Evolutionary conservation across 176 grass and related monocot genomes (phyloP).

Genomic region (Themeda triandra): DNA sequence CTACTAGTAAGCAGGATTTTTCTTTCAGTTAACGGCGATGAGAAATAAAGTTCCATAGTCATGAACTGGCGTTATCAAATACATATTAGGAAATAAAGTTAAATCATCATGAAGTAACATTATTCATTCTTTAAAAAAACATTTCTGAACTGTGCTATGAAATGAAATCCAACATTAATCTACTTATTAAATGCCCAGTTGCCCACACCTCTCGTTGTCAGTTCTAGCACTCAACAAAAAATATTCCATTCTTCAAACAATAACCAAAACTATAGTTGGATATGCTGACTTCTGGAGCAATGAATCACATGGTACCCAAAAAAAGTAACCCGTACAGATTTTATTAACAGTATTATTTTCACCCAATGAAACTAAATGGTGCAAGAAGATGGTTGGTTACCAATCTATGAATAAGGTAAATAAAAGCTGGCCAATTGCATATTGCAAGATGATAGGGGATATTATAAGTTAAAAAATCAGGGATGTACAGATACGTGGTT

Average conservation of each 20-base stretch:
- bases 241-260: constrained; percentile 16
- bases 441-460: background rate
- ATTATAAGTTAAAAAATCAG: constrained; percentile 4
- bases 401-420: constrained; percentile 10
- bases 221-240: background rate
- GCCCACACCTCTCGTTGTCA: constrained; percentile 14
- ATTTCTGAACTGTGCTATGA: too few relatives aligned
- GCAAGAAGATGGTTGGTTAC: background rate
- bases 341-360: background rate
- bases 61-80: too few relatives aligned
- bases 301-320: background rate
- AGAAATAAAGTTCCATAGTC: too few relatives aligned
- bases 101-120: too few relatives aligned
- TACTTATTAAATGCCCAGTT: constrained; percentile 20
- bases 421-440: background rate
- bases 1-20: too few relatives aligned
- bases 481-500: too few relatives aligned
- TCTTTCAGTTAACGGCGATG: too few relatives aligned
- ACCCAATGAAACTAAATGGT: background rate
- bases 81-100: too few relatives aligned
- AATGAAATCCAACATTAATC: constrained; percentile 32
- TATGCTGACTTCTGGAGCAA: background rate
- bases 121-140: too few relatives aligned
- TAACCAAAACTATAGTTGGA: background rate
- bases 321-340: background rate